Base-by-base conservation (phyloP, 2,329 filamentous ascomycete species). In the Colletotrichum eleusines region DNA sequence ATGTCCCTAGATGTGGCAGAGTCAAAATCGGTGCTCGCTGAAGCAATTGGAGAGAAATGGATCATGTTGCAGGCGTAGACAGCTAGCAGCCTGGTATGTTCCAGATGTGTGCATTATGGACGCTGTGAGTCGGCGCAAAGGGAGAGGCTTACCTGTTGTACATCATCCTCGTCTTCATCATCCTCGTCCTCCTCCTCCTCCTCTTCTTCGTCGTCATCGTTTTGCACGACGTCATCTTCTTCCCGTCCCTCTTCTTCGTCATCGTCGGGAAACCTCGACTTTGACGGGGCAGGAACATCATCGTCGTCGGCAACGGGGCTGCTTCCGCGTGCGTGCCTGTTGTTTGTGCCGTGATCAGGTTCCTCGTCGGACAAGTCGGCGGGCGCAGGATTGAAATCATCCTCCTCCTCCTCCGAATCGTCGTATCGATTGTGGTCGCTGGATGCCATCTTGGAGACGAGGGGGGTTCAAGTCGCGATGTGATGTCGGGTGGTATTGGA, bases 321-420 rank as follows among this genome's bases (percentile, higher is more conserved):
- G 64, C 79, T 81, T 55, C 75, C 75, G 65, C 73, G 76, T 51
- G 75, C 88, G 61, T 71, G 71, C 57, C 73, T 72, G 0, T 87
- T 84, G n/a, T 51, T 72, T 20, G 81, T 80, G 7, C 82, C 81
- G 4, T 82, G 82, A 44, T 80, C 81, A 28, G 84, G 87, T 71
- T 94, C 92, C 60, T 90, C 90, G 74, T 95, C 93, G 3, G 93
- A 96, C 42, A 89, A 77, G 69, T 94, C 89, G 71, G 89, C 91
- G 26, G 92, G 91, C 59, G 87, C 89, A 61, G 94, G 95, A 80
- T 97, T 97, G 87, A 98, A 97, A 80, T 95, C 92, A 72, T 93
- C 91, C 76, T 97, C 94, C 61, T 97, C 94, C 61, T 96, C 93
- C 66, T 93, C 92, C 71, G 88, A 91, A 72, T 91, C 89, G 76